Evolutionary conservation across 2,329 filamentous ascomycete genomes (phyloP).

Genomic region (Sclerotiophoma versabilis): DNA sequence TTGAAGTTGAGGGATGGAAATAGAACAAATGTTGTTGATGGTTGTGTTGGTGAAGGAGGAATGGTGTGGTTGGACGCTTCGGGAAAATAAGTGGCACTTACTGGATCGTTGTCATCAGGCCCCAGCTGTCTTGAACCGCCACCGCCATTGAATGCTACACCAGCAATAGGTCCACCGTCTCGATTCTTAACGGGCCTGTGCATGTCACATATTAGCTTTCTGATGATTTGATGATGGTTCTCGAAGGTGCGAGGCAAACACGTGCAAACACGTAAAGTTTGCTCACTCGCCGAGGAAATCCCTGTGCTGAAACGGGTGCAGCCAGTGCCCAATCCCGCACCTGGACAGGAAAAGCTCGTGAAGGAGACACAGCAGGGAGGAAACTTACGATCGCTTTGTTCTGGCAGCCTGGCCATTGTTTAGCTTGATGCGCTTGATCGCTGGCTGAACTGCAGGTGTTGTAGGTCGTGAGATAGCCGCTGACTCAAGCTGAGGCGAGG

Average conservation of each 20-base stretch:
- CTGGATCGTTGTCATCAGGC: slow-evolving; percentile 64
- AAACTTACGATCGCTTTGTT: slow-evolving; percentile 50
- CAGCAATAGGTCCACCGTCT: slow-evolving; percentile 68
- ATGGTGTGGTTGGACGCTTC: slow-evolving; percentile 52
- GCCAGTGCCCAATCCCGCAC: slow-evolving; percentile 27
- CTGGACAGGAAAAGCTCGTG: slow-evolving; percentile 20
- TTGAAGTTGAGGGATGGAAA: slow-evolving; percentile 39
- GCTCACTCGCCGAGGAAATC: slow-evolving; percentile 38
- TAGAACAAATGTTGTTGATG: slow-evolving; percentile 38
- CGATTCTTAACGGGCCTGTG: slow-evolving; percentile 79
- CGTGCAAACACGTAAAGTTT: slow-evolving; percentile 44
- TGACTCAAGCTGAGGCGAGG: slow-evolving; percentile 43
- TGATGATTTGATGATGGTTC: slow-evolving; percentile 33
- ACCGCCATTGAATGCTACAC: slow-evolving; percentile 63
- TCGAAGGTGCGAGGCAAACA: slow-evolving; percentile 32
- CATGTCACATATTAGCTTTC: slow-evolving; percentile 41
- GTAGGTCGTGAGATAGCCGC: slow-evolving; percentile 42
- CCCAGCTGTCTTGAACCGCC: slow-evolving; percentile 69
- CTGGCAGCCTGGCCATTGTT: slow-evolving; percentile 46
- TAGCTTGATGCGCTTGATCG: slow-evolving; percentile 45
- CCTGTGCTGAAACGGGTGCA: slow-evolving; percentile 37
- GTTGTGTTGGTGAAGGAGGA: slow-evolving; percentile 47
- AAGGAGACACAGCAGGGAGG: slow-evolving; percentile 15
- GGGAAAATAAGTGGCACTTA: slow-evolving; percentile 56
- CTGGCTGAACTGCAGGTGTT: slow-evolving; percentile 40